Base-by-base conservation (phyloP, 331 rosid genomes). In the Cydonia oblonga region DNA sequence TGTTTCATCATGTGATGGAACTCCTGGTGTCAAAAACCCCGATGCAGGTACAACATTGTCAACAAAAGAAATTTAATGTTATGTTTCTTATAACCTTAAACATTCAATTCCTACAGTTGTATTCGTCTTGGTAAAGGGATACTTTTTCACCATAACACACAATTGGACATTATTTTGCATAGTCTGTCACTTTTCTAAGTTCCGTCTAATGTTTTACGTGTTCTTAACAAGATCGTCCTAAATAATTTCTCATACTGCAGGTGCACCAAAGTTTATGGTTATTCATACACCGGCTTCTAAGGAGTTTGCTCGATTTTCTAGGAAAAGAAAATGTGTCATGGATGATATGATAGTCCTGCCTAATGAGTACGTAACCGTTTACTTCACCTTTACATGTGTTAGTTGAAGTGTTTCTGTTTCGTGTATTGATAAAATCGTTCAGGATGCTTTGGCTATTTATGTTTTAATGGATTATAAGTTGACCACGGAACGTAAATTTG, bases 261-360 rank as follows among this genome's bases (percentile, higher is more conserved):
- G 87, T 75, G 58, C 71, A 33, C 77, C 89, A 23, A 86, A 79
- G 46, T 79, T 69, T 29, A 68, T 71, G 79, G 80, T 30, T 76
- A 64, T 89, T 80, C 72, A 74, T 15, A 89, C 96, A 76, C 99
- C 96, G 58, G 79, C 86, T 68, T 67, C 56, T n/a, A 86, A 65
- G 66, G 92, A 86, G 73, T 66, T 29, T 38, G 73, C 83, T 40
- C 62, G 32, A 66, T 63, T 72, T 74, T 79, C 86, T 42, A 85
- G 75, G 81, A 89, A 89, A 86, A 88, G 97, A 77, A 91, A 85
- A 84, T 53, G 71, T 64, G 46, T 74, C 68, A 9, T 88, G 69
- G 97, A 95, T 76, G 73, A 77, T 66, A 32, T 40, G 63, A 33
- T 38, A 22, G 72, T 91, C 69, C 80, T 89, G 79, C 74, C 92